Evolutionary conservation across 2,329 filamentous ascomycete genomes (phyloP).

Genomic region (Talaromyces sp.): DNA sequence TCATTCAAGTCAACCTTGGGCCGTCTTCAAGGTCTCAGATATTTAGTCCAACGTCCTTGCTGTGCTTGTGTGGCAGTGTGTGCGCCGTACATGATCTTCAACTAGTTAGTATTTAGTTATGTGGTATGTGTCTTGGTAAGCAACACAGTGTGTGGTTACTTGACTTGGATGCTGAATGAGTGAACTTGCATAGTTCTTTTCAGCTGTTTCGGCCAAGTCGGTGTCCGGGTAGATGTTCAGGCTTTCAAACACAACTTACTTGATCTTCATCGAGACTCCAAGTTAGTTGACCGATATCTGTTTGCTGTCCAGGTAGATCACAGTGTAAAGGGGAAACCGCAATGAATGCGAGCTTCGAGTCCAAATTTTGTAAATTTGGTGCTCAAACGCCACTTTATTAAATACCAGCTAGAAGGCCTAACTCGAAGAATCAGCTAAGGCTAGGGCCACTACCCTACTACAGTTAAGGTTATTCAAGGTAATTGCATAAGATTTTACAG

Average conservation of each 20-base stretch:
- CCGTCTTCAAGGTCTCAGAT: not conserved
- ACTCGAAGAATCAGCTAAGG: not conserved
- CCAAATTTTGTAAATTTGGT: not conserved
- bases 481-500: not conserved
- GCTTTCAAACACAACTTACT: not conserved
- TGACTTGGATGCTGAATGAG: not conserved
- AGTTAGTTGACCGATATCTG: not conserved
- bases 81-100: not conserved
- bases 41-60: not conserved
- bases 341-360: not conserved
- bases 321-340: not conserved
- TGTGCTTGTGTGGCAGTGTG: not conserved
- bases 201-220: not conserved
- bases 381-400: not conserved
- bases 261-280: not conserved
- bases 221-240: not conserved
- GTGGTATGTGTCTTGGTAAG: not conserved
- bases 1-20: not conserved
- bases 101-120: not conserved
- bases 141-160: not conserved
- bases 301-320: not conserved
- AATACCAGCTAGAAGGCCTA: not conserved
- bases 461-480: not conserved
- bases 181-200: not conserved
- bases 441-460: not conserved